Base-by-base conservation (phyloP, 2,329 filamentous ascomycete species). In the Hymenoscyphus scutula region DNA sequence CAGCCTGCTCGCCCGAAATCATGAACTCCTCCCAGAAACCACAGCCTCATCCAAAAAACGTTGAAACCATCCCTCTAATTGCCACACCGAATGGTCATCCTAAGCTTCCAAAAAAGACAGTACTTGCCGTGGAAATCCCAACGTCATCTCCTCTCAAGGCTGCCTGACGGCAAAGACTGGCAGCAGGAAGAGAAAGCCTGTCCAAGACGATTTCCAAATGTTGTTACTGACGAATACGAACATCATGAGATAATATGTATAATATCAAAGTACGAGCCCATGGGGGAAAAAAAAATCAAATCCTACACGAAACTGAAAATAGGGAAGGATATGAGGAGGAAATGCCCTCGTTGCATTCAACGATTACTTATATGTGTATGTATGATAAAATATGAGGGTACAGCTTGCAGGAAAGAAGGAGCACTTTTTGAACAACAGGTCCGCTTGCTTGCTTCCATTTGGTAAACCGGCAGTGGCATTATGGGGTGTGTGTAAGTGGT, bases 121-220 rank as follows among this genome's bases (percentile, higher is more conserved):
- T n/a, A 1, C 45, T 56, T 32, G 63, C 54, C 2, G 65, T 65
- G 2, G 62, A 63, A n/a, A 64, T 60, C 1, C 84, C 81, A 53
- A 86, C 80, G 68, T 87, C 81, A 60, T 80, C 78, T 63, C 65
- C 58, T n/a, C 23, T 34, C 7, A 53, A 48, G 17, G 60, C 58
- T 17, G 65, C 29, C 27, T 67, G 65, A 67, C 61, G 25, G 63
- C 63, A 54, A 88, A 82, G 0, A 78, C 79, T 74, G 88, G 82
- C 11, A 81, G 77, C 0, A 87, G 82, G 73, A 88, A 87, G 4
- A 65, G 65, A 23, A 65, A 60, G 6, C 62, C 65, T 3, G 27
- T 62, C 7, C 65, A 64, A n/a, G 38, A 27, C 30, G 53, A 53
- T 15, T 7, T 53, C 25, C 37, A 45, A 53, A 19, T 1, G 30